A percentile compares a stretch with the other conserved stretches of the same genome.
Evolutionary conservation across 169 alveolate species (phyloP).

Genomic region (Hepatocystis sp.): DNA sequence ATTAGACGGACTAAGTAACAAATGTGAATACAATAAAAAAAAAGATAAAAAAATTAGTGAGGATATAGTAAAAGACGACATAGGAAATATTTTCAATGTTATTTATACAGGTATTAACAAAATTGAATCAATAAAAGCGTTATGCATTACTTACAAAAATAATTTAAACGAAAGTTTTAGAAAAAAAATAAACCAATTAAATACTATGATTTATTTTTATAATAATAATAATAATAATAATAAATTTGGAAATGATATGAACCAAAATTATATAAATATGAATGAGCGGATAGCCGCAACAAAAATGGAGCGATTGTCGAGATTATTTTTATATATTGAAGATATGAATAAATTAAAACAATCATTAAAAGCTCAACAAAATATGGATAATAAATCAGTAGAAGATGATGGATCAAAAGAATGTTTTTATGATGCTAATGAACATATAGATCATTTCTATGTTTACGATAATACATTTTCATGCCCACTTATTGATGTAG

Average conservation of each 20-base stretch:
- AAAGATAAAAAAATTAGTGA: too few relatives aligned
- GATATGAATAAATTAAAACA: conserved; percentile 60
- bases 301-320: conserved; percentile 43
- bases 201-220: conserved; percentile 28
- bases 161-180: conserved; percentile 45
- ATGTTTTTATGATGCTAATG: conserved; percentile 74
- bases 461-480: conserved; percentile 58
- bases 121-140: conserved; percentile 69
- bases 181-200: conserved; percentile 48
- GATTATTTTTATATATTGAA: conserved; percentile 69
- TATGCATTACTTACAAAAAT: conserved; percentile 34
- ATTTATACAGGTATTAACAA: conserved; percentile 59
- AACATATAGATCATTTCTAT: conserved; percentile 68
- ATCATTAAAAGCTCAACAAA: conserved; percentile 59
- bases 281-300: conserved; percentile 16
- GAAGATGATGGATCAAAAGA: conserved; percentile 43
- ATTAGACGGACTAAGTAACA: too few relatives aligned
- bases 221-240: conserved; percentile 13
- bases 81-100: conserved; percentile 30
- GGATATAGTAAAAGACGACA: too few relatives aligned
- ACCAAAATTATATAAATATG: neutral
- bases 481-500: conserved; percentile 31
- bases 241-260: neutral
- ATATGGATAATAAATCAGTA: conserved; percentile 16
- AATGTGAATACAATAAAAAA: too few relatives aligned